Evolutionary conservation across 257 asterid genomes (phyloP).

Genomic region (Solanum okadae): DNA sequence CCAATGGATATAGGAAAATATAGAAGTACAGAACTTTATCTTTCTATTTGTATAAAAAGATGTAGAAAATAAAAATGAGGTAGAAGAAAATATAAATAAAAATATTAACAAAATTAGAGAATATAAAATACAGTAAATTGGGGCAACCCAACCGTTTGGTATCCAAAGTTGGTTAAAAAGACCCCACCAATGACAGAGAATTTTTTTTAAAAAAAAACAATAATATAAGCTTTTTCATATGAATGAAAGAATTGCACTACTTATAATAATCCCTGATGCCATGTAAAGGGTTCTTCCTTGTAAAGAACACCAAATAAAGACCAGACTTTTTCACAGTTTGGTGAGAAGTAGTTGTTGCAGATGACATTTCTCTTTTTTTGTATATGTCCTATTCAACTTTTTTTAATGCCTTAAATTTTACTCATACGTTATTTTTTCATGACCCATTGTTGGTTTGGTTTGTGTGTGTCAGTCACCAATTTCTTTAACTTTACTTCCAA

Average conservation of each 20-base stretch:
- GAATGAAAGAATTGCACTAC: not conserved
- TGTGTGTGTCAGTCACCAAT: slow-evolving; percentile 20
- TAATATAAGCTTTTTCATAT: not conserved
- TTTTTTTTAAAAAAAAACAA: not conserved
- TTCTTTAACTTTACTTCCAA: slow-evolving; percentile 53
- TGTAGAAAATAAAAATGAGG: not conserved
- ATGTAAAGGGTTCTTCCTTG: not conserved
- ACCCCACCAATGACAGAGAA: not conserved
- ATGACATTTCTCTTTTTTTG: slow-evolving; percentile 11
- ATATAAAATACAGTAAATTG: not conserved
- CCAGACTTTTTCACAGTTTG: slow-evolving; percentile 18
- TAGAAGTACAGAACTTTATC: not conserved
- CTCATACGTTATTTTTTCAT: not conserved
- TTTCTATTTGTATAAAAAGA: not conserved
- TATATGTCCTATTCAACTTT: not conserved
- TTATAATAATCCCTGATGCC: not conserved
- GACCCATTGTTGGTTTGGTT: slow-evolving; percentile 1
- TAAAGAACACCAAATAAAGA: not conserved
- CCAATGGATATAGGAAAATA: not conserved
- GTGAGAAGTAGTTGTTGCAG: slow-evolving; percentile 33
- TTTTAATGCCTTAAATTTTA: slow-evolving; percentile 1
- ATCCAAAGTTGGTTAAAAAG: not conserved
- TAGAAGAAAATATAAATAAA: not conserved
- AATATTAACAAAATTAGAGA: not conserved
- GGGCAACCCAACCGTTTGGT: not conserved